These are phyloP conservation scores for Hymenoscyphus linearis DNA, from an alignment of 2,329 filamentous ascomycete species.

Conservation along the genomic window DNA sequence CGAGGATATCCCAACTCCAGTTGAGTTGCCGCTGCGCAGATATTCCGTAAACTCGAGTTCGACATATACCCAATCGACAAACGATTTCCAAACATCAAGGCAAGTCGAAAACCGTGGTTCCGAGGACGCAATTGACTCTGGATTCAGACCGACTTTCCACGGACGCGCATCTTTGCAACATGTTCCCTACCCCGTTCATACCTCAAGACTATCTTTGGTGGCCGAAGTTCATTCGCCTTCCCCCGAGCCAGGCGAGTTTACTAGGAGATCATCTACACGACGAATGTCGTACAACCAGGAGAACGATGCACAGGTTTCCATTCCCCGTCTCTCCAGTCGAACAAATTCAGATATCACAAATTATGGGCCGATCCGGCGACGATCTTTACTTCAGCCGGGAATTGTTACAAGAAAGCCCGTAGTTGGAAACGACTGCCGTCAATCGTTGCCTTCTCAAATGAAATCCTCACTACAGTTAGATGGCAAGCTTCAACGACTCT, in stretches of 20 bases:
- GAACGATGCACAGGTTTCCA: neutral
- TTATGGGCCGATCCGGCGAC: constrained; percentile 27
- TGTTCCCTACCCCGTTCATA: constrained; percentile 14
- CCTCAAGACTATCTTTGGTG: constrained; percentile 27
- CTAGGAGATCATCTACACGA: neutral
- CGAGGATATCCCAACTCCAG: constrained; percentile 6
- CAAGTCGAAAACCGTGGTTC: neutral
- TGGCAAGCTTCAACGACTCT: constrained; percentile 15
- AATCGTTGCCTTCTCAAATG: constrained; percentile 18
- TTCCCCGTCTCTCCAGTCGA: constrained; percentile 7
- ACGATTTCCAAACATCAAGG: constrained; percentile 2
- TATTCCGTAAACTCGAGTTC: neutral
- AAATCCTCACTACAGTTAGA: constrained; percentile 1
- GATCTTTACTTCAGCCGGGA: constrained; percentile 30
- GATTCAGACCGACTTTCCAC: constrained; percentile 14
- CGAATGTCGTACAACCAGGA: constrained; percentile 10
- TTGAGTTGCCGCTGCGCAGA: constrained; percentile 8
- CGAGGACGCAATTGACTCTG: constrained; percentile 4
- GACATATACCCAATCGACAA: neutral
- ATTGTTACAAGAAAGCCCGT: constrained; percentile 28
- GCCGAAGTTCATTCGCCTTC: constrained; percentile 20
- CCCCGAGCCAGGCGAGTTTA: constrained; percentile 9
- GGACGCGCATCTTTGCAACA: constrained; percentile 23
- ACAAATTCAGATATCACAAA: constrained; percentile 22
- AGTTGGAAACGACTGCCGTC: constrained; percentile 13